Percentiles rank a stretch among this genome's conserved stretches.
Evolutionary conservation across 2,329 filamentous ascomycete species (phyloP).

Genomic region (Ophiosphaerella herpotricha): DNA sequence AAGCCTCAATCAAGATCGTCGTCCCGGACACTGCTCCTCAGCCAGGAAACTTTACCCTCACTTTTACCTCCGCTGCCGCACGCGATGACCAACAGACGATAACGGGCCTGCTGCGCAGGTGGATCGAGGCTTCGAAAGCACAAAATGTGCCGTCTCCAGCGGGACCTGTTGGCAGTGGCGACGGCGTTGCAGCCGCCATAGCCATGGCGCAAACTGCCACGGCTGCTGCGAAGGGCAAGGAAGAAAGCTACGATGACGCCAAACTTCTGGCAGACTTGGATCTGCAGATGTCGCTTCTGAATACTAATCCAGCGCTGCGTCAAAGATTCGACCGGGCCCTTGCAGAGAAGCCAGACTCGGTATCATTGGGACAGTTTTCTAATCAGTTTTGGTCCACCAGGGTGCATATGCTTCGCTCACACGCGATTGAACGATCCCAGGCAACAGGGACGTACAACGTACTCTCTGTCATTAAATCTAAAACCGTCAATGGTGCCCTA

Average conservation of each 20-base stretch:
- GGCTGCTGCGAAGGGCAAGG: slow-evolving; percentile 50
- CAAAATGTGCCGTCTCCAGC: slow-evolving; percentile 42
- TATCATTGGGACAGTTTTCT: slow-evolving; percentile 81
- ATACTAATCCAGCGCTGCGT: slow-evolving; percentile 73
- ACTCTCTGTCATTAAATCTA: slow-evolving; percentile 83
- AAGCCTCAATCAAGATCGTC: slow-evolving; percentile 94
- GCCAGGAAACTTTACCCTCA: slow-evolving; percentile 78
- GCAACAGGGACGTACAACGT: slow-evolving; percentile 92
- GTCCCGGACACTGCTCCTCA: slow-evolving; percentile 67
- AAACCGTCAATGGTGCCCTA: slow-evolving; percentile 68
- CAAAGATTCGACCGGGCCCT: slow-evolving; percentile 87
- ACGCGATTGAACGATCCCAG: slow-evolving; percentile 87
- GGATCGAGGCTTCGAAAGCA: slow-evolving; percentile 73
- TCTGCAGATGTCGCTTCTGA: slow-evolving; percentile 86
- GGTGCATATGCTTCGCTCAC: slow-evolving; percentile 80
- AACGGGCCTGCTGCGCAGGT: slow-evolving; percentile 77
- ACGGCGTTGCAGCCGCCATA: slow-evolving; percentile 67
- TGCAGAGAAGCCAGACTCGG: slow-evolving; percentile 79
- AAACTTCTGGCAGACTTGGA: slow-evolving; percentile 77
- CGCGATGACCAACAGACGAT: slow-evolving; percentile 83
- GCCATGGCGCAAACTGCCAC: slow-evolving; percentile 72
- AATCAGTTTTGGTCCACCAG: slow-evolving; percentile 94
- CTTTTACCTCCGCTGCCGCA: slow-evolving; percentile 82
- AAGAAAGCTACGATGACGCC: slow-evolving; percentile 79
- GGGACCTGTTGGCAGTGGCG: slow-evolving; percentile 26